phyloP scores from a whole-genome alignment of 2,329 filamentous ascomycete species.

The Hypoxylon sp. region DNA sequence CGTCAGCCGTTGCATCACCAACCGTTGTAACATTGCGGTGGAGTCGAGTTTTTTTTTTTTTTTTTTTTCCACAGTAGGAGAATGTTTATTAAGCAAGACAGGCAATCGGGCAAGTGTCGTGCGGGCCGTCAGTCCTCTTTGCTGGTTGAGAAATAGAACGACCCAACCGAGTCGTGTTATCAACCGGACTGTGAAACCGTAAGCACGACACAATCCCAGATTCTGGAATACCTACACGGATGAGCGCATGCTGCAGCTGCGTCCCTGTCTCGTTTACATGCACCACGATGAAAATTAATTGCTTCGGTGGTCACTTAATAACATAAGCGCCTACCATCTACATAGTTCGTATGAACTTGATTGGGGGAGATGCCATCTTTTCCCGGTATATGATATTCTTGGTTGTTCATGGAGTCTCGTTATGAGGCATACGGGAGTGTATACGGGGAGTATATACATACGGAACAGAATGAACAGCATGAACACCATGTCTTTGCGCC shows the following conservation, averaged over 20 bases:
- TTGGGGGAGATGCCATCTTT: neutral
- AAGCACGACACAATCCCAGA: constrained; percentile 46
- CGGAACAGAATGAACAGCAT: no score
- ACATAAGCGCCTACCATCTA: constrained; percentile 33
- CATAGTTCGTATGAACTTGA: constrained; percentile 20
- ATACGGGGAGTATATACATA: neutral
- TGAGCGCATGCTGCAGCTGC: constrained; percentile 43
- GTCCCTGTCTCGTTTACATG: constrained; percentile 42
- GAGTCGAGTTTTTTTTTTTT: constrained; percentile 38
- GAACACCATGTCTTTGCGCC: neutral
- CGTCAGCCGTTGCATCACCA: constrained; percentile 49
- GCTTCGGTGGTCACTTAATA: constrained; percentile 38
- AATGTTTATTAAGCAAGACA: constrained; percentile 33
- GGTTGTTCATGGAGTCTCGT: neutral
- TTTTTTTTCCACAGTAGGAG: constrained; percentile 20
- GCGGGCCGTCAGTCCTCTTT: constrained; percentile 36
- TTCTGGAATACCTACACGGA: constrained; percentile 45
- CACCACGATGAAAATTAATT: constrained; percentile 37
- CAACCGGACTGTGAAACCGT: constrained; percentile 43
- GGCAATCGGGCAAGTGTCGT: constrained; percentile 34
- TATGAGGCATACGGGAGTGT: neutral
- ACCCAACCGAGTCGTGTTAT: constrained; percentile 41
- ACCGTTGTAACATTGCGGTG: constrained; percentile 51
- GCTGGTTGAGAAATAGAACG: constrained; percentile 29
- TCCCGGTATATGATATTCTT: constrained; percentile 1